Conservation (phyloP, 2,329 filamentous ascomycete genomes). For the Mariannaea elegans region DNA sequence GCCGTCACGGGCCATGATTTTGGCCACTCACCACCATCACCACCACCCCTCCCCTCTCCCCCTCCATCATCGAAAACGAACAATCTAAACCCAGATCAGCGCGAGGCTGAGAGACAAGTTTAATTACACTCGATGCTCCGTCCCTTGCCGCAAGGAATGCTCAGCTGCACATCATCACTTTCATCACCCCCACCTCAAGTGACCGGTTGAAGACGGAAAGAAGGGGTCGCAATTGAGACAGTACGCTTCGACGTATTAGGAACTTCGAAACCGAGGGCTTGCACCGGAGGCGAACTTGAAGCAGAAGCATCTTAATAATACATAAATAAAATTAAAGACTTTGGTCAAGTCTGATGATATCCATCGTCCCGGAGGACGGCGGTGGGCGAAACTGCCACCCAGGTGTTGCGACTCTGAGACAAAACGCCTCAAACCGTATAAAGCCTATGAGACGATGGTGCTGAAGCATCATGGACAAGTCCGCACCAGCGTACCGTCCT, state of each 20-base stretch:
- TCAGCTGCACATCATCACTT: constrained; percentile 11
- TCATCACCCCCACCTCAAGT: not conserved
- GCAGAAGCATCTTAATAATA: no score
- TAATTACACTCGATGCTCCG: constrained; percentile 22
- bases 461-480: not conserved
- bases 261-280: no score
- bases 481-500: no score
- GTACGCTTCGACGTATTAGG: no score
- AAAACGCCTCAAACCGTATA: not conserved
- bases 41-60: constrained; percentile 8
- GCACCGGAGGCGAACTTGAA: no score
- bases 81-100: constrained; percentile 22
- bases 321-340: no score
- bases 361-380: not conserved
- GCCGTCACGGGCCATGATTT: not conserved
- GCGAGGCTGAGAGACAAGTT: constrained; percentile 32
- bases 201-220: not conserved
- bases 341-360: constrained; percentile 8
- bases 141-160: constrained; percentile 6
- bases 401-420: not conserved
- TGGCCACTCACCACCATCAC: constrained; percentile 5
- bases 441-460: not conserved
- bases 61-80: constrained; percentile 2
- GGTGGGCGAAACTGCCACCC: not conserved
- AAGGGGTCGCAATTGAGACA: constrained; percentile 18